A percentile compares a stretch with the other conserved stretches of the same genome.
Evolutionary conservation across 1,284 basidiomycete species (phyloP).

Genomic region (Sanguinoderma infundibulare): DNA sequence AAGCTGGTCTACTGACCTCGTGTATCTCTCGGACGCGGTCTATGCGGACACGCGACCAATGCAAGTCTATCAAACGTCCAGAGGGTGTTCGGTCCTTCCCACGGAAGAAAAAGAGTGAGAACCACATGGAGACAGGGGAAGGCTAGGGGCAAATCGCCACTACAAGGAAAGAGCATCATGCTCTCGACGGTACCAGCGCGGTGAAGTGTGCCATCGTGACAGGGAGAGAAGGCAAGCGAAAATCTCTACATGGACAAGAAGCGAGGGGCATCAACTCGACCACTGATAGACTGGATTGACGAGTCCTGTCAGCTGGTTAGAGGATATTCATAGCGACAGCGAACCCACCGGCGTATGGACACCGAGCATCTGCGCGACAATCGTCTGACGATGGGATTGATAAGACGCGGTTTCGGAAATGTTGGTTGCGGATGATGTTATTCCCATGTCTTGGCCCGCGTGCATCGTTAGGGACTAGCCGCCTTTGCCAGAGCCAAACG

Average conservation of each 20-base stretch:
- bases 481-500: no score
- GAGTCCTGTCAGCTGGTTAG: constrained; percentile 21
- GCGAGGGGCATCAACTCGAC: background rate
- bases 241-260: background rate
- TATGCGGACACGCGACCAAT: constrained; percentile 20
- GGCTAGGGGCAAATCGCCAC: no score
- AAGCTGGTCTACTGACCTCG: constrained; percentile 10
- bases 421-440: constrained; percentile 10
- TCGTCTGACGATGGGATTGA: constrained; percentile 12
- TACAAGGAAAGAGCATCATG: background rate
- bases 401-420: constrained; percentile 6
- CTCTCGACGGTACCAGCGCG: background rate
- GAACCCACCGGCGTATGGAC: constrained; percentile 17
- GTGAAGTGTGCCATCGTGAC: background rate
- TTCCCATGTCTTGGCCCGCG: constrained; percentile 16
- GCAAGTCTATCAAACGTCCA: constrained; percentile 24
- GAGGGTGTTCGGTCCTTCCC: constrained; percentile 12
- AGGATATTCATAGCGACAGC: constrained; percentile 10
- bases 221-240: background rate
- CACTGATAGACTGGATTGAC: background rate
- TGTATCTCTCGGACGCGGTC: constrained; percentile 9
- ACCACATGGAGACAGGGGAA: no score
- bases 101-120: constrained; percentile 19
- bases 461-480: background rate
- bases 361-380: constrained; percentile 5